Evolutionary conservation across 164 flowering plant genomes (phyloP).

Genomic region (Taxillus chinensis): DNA sequence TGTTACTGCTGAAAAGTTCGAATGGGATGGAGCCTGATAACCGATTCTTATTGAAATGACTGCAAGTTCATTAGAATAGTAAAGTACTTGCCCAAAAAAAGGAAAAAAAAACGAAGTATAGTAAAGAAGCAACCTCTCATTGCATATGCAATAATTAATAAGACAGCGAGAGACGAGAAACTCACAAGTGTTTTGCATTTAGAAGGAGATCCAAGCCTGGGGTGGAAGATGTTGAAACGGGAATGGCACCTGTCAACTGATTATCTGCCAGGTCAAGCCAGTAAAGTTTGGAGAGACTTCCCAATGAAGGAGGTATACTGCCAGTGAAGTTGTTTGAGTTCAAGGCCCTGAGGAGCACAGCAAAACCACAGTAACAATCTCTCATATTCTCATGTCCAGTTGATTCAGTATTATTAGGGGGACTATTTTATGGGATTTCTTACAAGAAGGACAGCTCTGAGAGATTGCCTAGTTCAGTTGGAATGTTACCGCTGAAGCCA

Average conservation of each 20-base stretch:
- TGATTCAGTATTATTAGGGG: background rate
- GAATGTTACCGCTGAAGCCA: conserved; percentile 67
- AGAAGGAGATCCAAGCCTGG: conserved; percentile 76
- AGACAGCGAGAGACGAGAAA: background rate
- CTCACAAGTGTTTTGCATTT: conserved; percentile 88
- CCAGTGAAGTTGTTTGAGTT: conserved; percentile 81
- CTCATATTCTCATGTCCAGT: too few species aligned
- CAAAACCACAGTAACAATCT: background rate
- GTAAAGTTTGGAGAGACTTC: conserved; percentile 63
- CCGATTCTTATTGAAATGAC: conserved; percentile 86
- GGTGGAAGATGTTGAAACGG: conserved; percentile 44
- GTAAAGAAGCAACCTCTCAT: too few species aligned
- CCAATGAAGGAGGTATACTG: conserved; percentile 65
- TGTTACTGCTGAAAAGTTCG: conserved; percentile 58
- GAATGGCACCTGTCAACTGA: conserved; percentile 62
- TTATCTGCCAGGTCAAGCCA: conserved; percentile 94
- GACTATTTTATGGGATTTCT: conserved; percentile 12
- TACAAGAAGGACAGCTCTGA: conserved; percentile 66
- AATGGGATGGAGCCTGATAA: conserved; percentile 69
- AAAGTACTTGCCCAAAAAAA: background rate
- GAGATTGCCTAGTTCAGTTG: conserved; percentile 72
- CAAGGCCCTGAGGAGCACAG: conserved; percentile 56
- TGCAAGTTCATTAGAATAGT: conserved; percentile 24
- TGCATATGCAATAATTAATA: too few species aligned
- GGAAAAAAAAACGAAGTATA: too few species aligned